Conservation (phyloP, 2,329 filamentous ascomycete genomes). For the Paracamarosporium sp. region DNA sequence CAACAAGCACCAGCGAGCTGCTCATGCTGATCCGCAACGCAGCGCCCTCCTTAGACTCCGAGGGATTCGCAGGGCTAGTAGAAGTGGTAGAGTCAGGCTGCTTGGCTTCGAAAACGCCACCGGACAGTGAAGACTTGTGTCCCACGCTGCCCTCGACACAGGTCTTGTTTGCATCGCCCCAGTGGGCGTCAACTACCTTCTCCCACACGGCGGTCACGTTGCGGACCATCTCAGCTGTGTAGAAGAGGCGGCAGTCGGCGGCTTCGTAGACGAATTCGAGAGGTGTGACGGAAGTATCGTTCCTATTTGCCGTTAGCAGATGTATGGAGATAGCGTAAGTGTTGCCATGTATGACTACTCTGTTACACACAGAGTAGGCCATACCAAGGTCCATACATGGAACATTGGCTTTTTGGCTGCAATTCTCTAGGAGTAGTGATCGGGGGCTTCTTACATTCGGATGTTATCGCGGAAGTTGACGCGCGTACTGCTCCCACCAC, state of each 20-base stretch:
- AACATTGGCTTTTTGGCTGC: too few relatives aligned
- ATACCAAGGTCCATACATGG: too few relatives aligned
- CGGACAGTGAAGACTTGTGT: slow-evolving; percentile 18
- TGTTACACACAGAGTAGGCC: too few relatives aligned
- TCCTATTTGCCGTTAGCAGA: too few relatives aligned
- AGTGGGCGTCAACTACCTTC: slow-evolving; percentile 16
- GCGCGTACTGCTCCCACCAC: neutral
- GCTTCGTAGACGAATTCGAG: slow-evolving; percentile 66
- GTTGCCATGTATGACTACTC: too few relatives aligned
- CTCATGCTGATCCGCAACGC: too few relatives aligned
- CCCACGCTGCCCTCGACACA: slow-evolving; percentile 26
- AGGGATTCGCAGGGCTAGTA: too few relatives aligned
- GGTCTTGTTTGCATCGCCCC: slow-evolving; percentile 17
- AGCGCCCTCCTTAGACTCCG: too few relatives aligned
- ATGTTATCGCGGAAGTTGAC: slow-evolving; percentile 35
- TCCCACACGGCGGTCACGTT: slow-evolving; percentile 59
- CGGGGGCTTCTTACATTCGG: slow-evolving; percentile 10
- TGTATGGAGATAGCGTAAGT: too few relatives aligned
- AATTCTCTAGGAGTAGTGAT: too few relatives aligned
- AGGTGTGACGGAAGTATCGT: slow-evolving; percentile 38
- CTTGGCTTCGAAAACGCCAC: slow-evolving; percentile 11
- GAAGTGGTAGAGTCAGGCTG: neutral
- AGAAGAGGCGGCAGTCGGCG: slow-evolving; percentile 66
- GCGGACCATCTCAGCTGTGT: slow-evolving; percentile 59
- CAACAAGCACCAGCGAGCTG: too few relatives aligned